Percentiles rank a stretch among this genome's conserved stretches.
Evolutionary conservation across 352 stramenopile species (phyloP).

Genomic region (Pythium apleroticum): DNA sequence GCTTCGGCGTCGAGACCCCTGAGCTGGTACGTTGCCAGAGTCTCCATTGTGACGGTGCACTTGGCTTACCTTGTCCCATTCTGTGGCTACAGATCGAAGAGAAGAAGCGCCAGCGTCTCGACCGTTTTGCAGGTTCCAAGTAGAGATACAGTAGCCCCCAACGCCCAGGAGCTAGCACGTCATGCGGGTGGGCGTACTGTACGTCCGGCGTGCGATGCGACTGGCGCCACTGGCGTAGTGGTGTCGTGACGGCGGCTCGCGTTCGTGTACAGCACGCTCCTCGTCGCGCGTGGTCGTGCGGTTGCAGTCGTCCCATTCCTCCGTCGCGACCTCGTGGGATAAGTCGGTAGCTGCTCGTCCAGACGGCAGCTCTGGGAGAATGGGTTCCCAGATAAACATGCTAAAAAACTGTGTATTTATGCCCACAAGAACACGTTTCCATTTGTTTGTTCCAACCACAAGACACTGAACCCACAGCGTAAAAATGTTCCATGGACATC

Average conservation of each 20-base stretch:
- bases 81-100: slow-evolving; percentile 51
- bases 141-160: slow-evolving; percentile 13
- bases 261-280: background rate
- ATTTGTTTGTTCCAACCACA: background rate
- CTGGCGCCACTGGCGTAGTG: background rate
- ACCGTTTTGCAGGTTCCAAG: slow-evolving; percentile 50
- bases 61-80: background rate
- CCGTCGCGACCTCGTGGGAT: slow-evolving; percentile 5
- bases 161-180: background rate
- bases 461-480: background rate
- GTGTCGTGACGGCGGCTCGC: background rate
- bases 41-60: background rate
- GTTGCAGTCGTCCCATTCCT: background rate
- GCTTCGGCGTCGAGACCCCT: slow-evolving; percentile 78
- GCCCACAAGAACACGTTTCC: background rate
- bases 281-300: background rate
- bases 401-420: slow-evolving; percentile 26
- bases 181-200: background rate
- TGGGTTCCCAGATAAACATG: slow-evolving; percentile 12
- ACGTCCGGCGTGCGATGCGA: background rate
- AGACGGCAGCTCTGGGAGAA: background rate
- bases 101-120: slow-evolving; percentile 72
- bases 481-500: background rate
- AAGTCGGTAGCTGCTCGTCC: background rate
- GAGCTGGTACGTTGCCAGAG: slow-evolving; percentile 73